phyloP scores from a whole-genome alignment of 2,329 filamentous ascomycete genomes.

The Pseudogymnoascus sp. region DNA sequence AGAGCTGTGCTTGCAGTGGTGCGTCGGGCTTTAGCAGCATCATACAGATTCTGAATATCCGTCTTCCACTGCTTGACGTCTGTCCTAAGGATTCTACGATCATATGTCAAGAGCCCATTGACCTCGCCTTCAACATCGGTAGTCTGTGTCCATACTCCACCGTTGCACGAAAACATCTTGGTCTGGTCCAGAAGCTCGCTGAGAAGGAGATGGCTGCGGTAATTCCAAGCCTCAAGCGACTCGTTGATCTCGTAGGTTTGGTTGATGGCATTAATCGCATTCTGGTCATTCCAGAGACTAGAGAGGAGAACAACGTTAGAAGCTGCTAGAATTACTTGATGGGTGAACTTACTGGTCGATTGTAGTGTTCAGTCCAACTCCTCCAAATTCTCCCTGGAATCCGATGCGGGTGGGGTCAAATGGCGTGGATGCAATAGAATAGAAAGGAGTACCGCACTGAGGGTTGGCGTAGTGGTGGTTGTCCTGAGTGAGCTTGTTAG shows the following conservation, averaged over 20 bases:
- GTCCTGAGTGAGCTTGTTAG: slow-evolving; percentile 33
- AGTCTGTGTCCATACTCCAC: slow-evolving; percentile 64
- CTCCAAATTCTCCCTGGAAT: slow-evolving; percentile 64
- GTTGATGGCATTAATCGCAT: slow-evolving; percentile 50
- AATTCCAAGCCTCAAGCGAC: slow-evolving; percentile 50
- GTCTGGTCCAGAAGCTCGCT: slow-evolving; percentile 39
- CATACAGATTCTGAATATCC: slow-evolving; percentile 52
- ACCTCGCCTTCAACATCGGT: slow-evolving; percentile 68
- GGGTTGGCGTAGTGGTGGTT: slow-evolving; percentile 66
- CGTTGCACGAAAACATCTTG: slow-evolving; percentile 47
- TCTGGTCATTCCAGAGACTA: slow-evolving; percentile 55
- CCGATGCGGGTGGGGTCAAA: slow-evolving; percentile 53
- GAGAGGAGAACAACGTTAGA: not conserved
- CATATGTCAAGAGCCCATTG: slow-evolving; percentile 62
- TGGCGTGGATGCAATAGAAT: slow-evolving; percentile 46
- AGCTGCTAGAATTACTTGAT: not conserved
- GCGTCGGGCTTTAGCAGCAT: slow-evolving; percentile 36
- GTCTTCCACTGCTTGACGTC: slow-evolving; percentile 48
- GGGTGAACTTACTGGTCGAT: slow-evolving; percentile 45
- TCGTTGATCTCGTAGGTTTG: slow-evolving; percentile 59
- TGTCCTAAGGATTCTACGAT: slow-evolving; percentile 50
- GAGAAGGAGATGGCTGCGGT: slow-evolving; percentile 47
- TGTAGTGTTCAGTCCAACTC: slow-evolving; percentile 56
- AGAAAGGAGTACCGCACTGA: slow-evolving; percentile 62
- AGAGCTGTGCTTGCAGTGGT: not conserved